These are phyloP conservation scores for Ophiostoma perfectum DNA, from an alignment of 2,329 filamentous ascomycete species.

Conservation along the genomic window DNA sequence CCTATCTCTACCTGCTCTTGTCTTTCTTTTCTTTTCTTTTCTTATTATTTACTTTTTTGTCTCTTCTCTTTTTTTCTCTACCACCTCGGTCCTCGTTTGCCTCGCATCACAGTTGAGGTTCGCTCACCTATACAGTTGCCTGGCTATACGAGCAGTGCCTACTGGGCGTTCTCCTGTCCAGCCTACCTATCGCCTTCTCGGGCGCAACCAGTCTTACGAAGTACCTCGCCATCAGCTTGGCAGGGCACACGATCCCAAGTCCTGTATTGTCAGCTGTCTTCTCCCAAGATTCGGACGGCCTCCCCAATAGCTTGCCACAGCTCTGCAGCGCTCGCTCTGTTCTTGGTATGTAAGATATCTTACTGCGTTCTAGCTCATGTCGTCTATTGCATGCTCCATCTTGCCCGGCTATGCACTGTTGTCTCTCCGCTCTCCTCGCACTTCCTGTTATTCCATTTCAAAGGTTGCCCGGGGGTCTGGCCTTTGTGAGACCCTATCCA, in stretches of 20 bases:
- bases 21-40: no score
- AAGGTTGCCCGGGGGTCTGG: constrained; percentile 9
- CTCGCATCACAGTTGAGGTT: neutral
- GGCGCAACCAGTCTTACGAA: neutral
- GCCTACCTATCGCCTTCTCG: neutral
- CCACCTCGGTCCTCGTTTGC: no score
- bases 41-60: no score
- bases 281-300: no score
- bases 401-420: neutral
- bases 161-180: neutral
- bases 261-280: no score
- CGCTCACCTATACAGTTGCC: neutral
- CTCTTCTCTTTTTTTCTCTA: no score
- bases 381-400: neutral
- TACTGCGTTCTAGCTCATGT: no score
- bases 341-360: neutral
- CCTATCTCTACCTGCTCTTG: no score
- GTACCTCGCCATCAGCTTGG: neutral
- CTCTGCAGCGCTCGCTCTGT: neutral
- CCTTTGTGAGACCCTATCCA: constrained; percentile 9
- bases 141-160: neutral
- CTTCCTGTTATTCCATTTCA: constrained; percentile 2
- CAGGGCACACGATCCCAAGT: neutral
- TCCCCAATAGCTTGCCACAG: neutral
- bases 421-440: neutral